Percentiles rank a stretch among this genome's conserved stretches.
phyloP scores from a whole-genome alignment of 179 eudicot genomes.

The Corrigiola litoralis region DNA sequence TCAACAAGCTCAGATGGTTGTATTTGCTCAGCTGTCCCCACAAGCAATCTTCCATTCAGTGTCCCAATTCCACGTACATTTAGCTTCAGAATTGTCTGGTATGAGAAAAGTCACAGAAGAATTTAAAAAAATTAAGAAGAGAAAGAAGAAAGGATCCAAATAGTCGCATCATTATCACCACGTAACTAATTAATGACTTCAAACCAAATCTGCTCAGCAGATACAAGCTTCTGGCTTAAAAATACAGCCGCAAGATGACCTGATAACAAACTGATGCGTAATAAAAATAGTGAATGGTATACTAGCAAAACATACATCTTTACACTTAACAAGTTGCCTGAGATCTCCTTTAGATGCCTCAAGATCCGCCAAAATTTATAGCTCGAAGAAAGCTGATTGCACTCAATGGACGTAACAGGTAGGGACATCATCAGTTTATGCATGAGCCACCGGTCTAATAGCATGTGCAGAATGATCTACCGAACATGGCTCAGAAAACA shows the following conservation, averaged over 20 bases:
- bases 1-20: conserved; percentile 75
- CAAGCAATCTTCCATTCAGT: conserved; percentile 49
- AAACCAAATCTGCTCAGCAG: neutral
- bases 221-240: no score
- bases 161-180: neutral
- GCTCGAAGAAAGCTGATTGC: neutral
- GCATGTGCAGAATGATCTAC: neutral
- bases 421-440: neutral
- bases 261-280: no score
- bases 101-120: neutral
- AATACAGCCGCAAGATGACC: no score
- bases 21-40: conserved; percentile 79
- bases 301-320: no score
- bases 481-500: neutral
- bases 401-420: neutral
- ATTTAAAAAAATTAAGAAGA: neutral
- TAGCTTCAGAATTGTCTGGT: conserved; percentile 47
- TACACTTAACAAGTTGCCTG: no score
- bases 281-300: no score
- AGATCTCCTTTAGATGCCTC: no score
- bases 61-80: conserved; percentile 63
- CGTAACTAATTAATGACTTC: neutral
- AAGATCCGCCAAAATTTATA: no score
- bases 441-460: neutral
- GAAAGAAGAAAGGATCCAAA: neutral